Evolutionary conservation across 164 flowering plant species (phyloP).

Genomic region (Cinnamomum chago): DNA sequence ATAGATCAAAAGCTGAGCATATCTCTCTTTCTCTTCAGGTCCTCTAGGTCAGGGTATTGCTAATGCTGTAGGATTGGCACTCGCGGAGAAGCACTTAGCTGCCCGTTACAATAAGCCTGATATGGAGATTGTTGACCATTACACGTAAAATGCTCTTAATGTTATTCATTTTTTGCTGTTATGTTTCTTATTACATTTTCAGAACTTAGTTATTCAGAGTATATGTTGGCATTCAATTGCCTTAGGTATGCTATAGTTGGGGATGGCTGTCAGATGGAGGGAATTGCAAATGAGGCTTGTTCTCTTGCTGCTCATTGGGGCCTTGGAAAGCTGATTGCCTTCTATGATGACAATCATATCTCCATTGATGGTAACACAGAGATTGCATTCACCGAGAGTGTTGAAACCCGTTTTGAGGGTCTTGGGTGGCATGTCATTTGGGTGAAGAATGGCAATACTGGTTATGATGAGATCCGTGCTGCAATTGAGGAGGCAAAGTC

Average conservation of each 20-base stretch:
- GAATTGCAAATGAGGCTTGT: slow-evolving; percentile 84
- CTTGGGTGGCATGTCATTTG: slow-evolving; percentile 98
- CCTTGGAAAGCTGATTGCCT: slow-evolving; percentile 93
- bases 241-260: slow-evolving; percentile 74
- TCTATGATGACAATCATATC: slow-evolving; percentile 96
- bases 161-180: background rate
- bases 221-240: background rate
- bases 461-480: slow-evolving; percentile 95
- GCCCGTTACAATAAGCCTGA: slow-evolving; percentile 92
- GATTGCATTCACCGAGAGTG: slow-evolving; percentile 91
- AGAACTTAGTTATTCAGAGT: background rate
- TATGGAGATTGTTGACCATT: slow-evolving; percentile 85
- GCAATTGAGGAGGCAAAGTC: slow-evolving; percentile 95
- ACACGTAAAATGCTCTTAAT: slow-evolving; percentile 54
- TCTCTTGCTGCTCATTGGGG: slow-evolving; percentile 99
- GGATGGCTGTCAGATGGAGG: slow-evolving; percentile 99
- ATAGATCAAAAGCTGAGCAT: background rate
- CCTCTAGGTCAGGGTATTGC: slow-evolving; percentile 99
- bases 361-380: slow-evolving; percentile 96
- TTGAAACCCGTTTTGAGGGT: slow-evolving; percentile 83
- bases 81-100: slow-evolving; percentile 98
- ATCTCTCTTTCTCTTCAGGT: slow-evolving; percentile 34
- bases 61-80: slow-evolving; percentile 98
- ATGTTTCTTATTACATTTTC: background rate
- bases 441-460: slow-evolving; percentile 96